Conservation (phyloP, 345 rosid species). For the Brassica nigra region DNA sequence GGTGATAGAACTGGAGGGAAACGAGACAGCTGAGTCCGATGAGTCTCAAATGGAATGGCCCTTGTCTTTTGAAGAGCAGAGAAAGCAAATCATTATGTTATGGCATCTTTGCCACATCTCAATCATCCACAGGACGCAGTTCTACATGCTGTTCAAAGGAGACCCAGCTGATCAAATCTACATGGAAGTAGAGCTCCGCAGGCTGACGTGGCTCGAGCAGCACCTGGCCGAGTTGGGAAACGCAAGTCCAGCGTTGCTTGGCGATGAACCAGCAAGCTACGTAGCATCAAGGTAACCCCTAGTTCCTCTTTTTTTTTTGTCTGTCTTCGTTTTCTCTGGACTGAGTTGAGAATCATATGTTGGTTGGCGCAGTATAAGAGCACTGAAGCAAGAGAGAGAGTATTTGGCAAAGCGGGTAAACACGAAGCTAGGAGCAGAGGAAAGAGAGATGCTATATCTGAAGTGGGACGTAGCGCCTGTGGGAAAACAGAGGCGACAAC, state of each 20-base stretch:
- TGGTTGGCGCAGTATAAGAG: slow-evolving; percentile 61
- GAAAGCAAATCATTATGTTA: slow-evolving; percentile 85
- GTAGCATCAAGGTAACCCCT: slow-evolving; percentile 72
- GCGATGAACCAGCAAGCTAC: slow-evolving; percentile 88
- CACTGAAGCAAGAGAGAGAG: slow-evolving; percentile 88
- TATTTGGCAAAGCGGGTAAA: slow-evolving; percentile 81
- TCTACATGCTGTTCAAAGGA: slow-evolving; percentile 79
- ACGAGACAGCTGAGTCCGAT: slow-evolving; percentile 50
- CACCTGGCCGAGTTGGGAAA: slow-evolving; percentile 93
- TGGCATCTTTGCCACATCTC: slow-evolving; percentile 98
- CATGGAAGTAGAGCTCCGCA: slow-evolving; percentile 86
- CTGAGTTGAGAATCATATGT: background rate
- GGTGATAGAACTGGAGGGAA: slow-evolving; percentile 86
- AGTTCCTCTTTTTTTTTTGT: background rate
- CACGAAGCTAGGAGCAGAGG: slow-evolving; percentile 69
- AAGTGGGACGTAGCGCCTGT: slow-evolving; percentile 85
- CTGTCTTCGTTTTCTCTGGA: background rate
- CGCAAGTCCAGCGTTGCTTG: slow-evolving; percentile 90
- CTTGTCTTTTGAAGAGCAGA: slow-evolving; percentile 73
- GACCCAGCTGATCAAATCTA: slow-evolving; percentile 85
- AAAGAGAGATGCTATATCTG: slow-evolving; percentile 71
- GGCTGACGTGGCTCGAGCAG: slow-evolving; percentile 91
- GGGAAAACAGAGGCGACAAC: slow-evolving; percentile 85
- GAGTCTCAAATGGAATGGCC: slow-evolving; percentile 75
- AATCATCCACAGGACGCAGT: slow-evolving; percentile 84